phyloP scores from a whole-genome alignment of 257 asterid species.

The Rubia yunnanensis region DNA sequence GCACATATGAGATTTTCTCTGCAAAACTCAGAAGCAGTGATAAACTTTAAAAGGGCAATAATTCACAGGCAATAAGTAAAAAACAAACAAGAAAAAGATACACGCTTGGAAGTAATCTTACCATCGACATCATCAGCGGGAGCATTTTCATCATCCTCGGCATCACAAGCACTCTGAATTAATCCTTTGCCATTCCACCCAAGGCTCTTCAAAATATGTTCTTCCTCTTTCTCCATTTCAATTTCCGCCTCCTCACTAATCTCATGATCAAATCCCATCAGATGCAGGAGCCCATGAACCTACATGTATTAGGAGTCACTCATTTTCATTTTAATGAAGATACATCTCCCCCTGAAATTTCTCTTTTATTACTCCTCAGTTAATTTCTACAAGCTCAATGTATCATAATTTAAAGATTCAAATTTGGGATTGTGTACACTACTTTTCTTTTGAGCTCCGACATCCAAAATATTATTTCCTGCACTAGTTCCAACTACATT shows the following conservation, averaged over 20 bases:
- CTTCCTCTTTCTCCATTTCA: conserved; percentile 97
- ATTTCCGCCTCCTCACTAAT: conserved; percentile 87
- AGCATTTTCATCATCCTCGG: conserved; percentile 40
- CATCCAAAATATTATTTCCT: not conserved
- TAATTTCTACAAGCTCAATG: not conserved
- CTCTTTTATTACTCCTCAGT: not conserved
- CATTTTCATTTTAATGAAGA: conserved; percentile 7
- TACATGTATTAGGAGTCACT: conserved; percentile 20
- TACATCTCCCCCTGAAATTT: not conserved
- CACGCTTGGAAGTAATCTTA: conserved; percentile 24
- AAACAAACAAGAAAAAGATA: conserved; percentile 6
- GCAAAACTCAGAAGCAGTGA: conserved; percentile 35
- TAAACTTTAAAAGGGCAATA: conserved; percentile 21
- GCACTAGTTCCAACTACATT: not conserved
- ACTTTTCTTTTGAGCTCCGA: not conserved
- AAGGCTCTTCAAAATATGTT: conserved; percentile 58
- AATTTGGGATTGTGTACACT: not conserved
- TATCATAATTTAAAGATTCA: not conserved
- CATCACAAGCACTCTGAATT: conserved; percentile 67
- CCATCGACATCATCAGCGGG: conserved; percentile 47
- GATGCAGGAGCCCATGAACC: conserved; percentile 98
- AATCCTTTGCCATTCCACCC: conserved; percentile 98
- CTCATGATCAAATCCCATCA: conserved; percentile 97
- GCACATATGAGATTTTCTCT: conserved; percentile 46
- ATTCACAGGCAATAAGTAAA: not conserved